Base-by-base conservation (phyloP, 2,329 filamentous ascomycete genomes). In the Colletotrichum musae region DNA sequence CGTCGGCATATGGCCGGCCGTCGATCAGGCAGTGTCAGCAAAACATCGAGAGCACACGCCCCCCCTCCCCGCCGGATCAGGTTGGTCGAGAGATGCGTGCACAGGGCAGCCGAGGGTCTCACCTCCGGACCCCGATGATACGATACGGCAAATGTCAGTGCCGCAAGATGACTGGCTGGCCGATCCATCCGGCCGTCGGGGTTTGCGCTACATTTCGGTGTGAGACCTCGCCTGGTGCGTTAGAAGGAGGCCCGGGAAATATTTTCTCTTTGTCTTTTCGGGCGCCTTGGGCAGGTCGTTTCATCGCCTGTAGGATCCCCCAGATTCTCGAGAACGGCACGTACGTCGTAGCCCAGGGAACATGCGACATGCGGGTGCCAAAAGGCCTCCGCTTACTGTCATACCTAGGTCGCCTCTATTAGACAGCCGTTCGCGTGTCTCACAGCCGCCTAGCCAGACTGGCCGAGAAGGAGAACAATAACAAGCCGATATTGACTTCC, bases 71-170 rank as follows among this genome's bases (percentile, higher is more conserved):
- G 32, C 32, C 32, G 32, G 32, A 36, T 36, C 32, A 36, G 32
- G 32, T 57, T 2, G 43, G 45, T 13, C 32, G 15, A 47, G 32
- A 24, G 7, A 18, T 10, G 10, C 3, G 41, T 41, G 61, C 65
- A 68, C 61, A 65, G 61, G 65, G 60, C 65, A 68, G 61, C 54
- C 61, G 28, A 50, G 39, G 65, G 52, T 59, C 60, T 68, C 61
- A 54, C 48, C 47, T 52, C 21, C 60, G 61, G 58, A 36, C 9
- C 51, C 65, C 61, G 61, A 59, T 56, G 61, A 68, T 65, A 47
- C 65, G 53, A 68, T 47, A 68, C 58, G 54, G 54, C 60, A 64
- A 54, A 68, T 65, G 54, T 65, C 60, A 64, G 61, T 48, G 53
- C 60, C 54, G 53, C 43, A 43, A 39, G 48, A 52, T 43, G 53